phyloP scores from a whole-genome alignment of 768 basidiomycete genomes.

The Rhizopogon sp. region DNA sequence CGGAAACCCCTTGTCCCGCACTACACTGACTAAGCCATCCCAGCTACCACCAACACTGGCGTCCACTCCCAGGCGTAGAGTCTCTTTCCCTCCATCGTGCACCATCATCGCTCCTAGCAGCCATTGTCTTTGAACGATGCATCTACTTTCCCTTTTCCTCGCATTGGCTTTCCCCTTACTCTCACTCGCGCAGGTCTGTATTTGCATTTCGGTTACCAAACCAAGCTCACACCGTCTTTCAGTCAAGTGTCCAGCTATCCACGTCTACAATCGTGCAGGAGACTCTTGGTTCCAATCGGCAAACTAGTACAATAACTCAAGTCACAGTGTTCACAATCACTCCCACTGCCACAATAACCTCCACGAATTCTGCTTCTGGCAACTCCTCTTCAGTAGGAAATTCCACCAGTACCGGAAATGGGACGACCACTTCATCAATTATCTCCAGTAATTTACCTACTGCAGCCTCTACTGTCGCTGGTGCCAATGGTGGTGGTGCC shows the following conservation, averaged over 20 bases:
- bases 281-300: constrained; percentile 36
- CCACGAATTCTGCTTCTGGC: constrained; percentile 17
- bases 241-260: constrained; percentile 34
- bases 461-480: constrained; percentile 49
- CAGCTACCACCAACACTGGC: background rate
- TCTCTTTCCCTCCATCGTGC: background rate
- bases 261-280: constrained; percentile 7
- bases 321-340: constrained; percentile 46
- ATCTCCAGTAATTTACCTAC: constrained; percentile 48
- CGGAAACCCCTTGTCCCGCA: background rate
- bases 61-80: background rate
- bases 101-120: background rate
- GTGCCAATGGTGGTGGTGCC: constrained; percentile 40
- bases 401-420: constrained; percentile 21
- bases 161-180: constrained; percentile 24
- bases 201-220: background rate
- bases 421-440: constrained; percentile 31
- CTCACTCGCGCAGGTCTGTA: constrained; percentile 28
- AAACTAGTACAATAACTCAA: constrained; percentile 33
- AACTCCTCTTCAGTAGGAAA: constrained; percentile 13
- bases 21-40: background rate
- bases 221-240: constrained; percentile 4
- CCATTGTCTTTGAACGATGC: constrained; percentile 11
- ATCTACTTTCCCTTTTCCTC: constrained; percentile 25
- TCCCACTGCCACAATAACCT: constrained; percentile 17